phyloP scores from a whole-genome alignment of 345 rosid species.

The Laguncularia racemosa region DNA sequence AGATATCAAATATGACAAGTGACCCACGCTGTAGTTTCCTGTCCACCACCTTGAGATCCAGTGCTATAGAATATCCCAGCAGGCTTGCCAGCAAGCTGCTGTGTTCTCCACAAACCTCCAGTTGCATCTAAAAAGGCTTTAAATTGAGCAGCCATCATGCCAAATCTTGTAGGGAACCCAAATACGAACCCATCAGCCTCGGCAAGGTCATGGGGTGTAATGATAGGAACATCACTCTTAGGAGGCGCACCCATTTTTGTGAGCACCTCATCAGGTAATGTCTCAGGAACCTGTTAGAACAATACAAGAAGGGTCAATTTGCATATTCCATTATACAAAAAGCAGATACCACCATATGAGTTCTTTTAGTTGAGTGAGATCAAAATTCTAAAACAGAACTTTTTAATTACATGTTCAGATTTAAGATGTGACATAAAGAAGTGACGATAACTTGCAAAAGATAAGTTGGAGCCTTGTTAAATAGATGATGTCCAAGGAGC shows the following conservation, averaged over 20 bases:
- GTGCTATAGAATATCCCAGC: conserved; percentile 97
- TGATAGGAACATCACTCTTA: conserved; percentile 72
- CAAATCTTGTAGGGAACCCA: conserved; percentile 96
- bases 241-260: conserved; percentile 89
- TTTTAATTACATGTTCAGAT: too few relatives aligned
- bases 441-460: too few relatives aligned
- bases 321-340: conserved; percentile 3
- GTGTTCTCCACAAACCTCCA: conserved; percentile 93
- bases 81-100: conserved; percentile 89
- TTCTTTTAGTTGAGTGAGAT: too few relatives aligned
- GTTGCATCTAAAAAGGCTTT: conserved; percentile 94
- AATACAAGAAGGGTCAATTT: background rate
- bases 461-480: too few relatives aligned
- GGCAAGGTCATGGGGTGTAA: conserved; percentile 61
- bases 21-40: conserved; percentile 93
- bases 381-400: too few relatives aligned
- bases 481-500: too few relatives aligned
- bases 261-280: conserved; percentile 75
- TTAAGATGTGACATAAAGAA: too few relatives aligned
- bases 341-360: background rate
- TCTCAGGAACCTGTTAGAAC: conserved; percentile 68
- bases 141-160: conserved; percentile 99
- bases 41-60: conserved; percentile 99
- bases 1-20: background rate
- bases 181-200: conserved; percentile 90